Evolutionary conservation across 257 asterid species (phyloP).

Genomic region (Verbena officinalis): DNA sequence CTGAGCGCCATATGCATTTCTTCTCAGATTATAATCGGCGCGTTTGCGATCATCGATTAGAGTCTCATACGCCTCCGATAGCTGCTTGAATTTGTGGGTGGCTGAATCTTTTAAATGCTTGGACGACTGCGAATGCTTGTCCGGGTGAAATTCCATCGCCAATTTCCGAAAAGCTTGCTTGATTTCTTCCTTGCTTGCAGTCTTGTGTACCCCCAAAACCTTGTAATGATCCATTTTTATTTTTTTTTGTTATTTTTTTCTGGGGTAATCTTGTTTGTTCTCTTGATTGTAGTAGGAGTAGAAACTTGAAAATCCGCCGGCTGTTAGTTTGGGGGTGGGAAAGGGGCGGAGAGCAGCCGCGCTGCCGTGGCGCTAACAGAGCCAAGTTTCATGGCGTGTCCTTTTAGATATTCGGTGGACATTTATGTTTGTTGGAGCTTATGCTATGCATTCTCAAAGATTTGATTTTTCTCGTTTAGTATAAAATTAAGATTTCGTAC

Average conservation of each 20-base stretch:
- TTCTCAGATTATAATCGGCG: constrained; percentile 63
- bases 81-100: constrained; percentile 68
- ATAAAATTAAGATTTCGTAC: too few species aligned
- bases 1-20: constrained; percentile 28
- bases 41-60: constrained; percentile 74
- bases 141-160: constrained; percentile 92
- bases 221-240: constrained; percentile 84
- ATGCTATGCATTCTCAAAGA: too few species aligned
- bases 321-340: constrained; percentile 22
- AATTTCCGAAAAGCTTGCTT: constrained; percentile 77
- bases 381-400: constrained; percentile 24
- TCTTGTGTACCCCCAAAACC: constrained; percentile 55
- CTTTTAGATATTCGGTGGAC: neutral
- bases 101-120: constrained; percentile 51
- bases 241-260: neutral
- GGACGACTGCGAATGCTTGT: constrained; percentile 79
- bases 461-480: too few species aligned
- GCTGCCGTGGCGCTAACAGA: constrained; percentile 47
- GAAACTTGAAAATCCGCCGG: constrained; percentile 17
- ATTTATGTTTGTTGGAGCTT: neutral
- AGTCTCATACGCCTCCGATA: constrained; percentile 85
- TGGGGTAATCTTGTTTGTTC: neutral
- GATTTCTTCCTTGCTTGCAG: constrained; percentile 83
- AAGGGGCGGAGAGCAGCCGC: constrained; percentile 28
- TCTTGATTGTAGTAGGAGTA: constrained; percentile 16